Percentiles rank a stretch among this genome's conserved stretches.
phyloP scores from a whole-genome alignment of 2,329 filamentous ascomycete genomes.

The Fusarium nematophilum region DNA sequence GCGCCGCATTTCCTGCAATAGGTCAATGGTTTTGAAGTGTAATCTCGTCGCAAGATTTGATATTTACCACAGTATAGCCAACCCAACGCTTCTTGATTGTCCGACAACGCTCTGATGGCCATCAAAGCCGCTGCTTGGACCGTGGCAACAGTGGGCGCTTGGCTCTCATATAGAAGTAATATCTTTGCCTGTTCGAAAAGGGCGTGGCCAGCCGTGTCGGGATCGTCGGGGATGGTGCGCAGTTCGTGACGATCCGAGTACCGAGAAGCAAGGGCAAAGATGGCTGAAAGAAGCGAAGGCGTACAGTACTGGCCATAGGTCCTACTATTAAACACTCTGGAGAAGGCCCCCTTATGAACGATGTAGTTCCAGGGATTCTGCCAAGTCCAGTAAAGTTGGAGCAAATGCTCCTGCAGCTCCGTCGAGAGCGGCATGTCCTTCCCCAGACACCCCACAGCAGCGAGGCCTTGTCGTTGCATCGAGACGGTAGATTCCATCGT shows the following conservation, averaged over 20 bases:
- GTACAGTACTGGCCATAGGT: slow-evolving; percentile 31
- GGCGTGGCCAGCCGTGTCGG: slow-evolving; percentile 32
- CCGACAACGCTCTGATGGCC: slow-evolving; percentile 31
- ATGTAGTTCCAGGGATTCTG: slow-evolving; percentile 45
- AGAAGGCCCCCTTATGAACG: slow-evolving; percentile 36
- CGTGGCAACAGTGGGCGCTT: slow-evolving; percentile 37
- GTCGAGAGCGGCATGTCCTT: slow-evolving; percentile 15
- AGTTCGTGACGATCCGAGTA: too few species aligned
- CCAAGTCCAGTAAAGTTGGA: slow-evolving; percentile 44
- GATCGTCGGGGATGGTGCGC: slow-evolving; percentile 31
- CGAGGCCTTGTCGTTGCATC: slow-evolving; percentile 1
- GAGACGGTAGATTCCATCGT: background rate
- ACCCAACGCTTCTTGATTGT: slow-evolving; percentile 37
- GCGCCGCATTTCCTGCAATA: slow-evolving; percentile 40
- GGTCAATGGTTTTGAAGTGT: too few species aligned
- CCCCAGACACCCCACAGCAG: background rate
- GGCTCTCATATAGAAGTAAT: slow-evolving; percentile 35
- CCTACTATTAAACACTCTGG: slow-evolving; percentile 19
- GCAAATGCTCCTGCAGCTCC: slow-evolving; percentile 41
- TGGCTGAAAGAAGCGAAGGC: slow-evolving; percentile 34
- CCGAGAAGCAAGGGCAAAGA: too few species aligned
- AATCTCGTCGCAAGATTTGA: background rate
- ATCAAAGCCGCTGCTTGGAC: slow-evolving; percentile 39
- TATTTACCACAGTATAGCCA: slow-evolving; percentile 36
- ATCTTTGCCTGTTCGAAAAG: slow-evolving; percentile 38